phyloP scores from a whole-genome alignment of 2,329 filamentous ascomycete species.

The Cercospora brassicicola region DNA sequence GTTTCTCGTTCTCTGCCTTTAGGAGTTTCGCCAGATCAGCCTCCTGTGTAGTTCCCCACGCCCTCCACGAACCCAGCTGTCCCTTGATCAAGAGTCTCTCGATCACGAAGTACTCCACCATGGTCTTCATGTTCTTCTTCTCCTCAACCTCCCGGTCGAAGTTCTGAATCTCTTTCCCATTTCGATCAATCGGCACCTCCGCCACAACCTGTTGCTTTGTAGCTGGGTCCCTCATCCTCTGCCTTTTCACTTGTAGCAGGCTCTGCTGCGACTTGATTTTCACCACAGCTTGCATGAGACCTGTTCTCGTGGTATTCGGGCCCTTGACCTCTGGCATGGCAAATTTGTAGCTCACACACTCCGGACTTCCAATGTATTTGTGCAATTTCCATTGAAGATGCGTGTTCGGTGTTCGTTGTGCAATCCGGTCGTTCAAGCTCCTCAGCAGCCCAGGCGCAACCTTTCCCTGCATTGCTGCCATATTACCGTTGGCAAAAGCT shows the following conservation, averaged over 20 bases:
- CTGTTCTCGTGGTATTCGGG: slow-evolving; percentile 32
- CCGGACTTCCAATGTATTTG: slow-evolving; percentile 31
- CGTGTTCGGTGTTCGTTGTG: slow-evolving; percentile 40
- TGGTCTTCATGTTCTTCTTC: slow-evolving; percentile 40
- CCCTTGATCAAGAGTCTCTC: slow-evolving; percentile 47
- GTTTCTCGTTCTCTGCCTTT: slow-evolving; percentile 25
- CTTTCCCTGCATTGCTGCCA: slow-evolving; percentile 24
- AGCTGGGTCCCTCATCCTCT: slow-evolving; percentile 22
- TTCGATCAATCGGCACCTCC: slow-evolving; percentile 37
- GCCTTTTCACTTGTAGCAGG: slow-evolving; percentile 29
- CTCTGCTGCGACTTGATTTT: slow-evolving; percentile 33
- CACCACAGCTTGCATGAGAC: slow-evolving; percentile 36
- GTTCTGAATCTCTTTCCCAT: slow-evolving; percentile 38
- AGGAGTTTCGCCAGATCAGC: slow-evolving; percentile 44
- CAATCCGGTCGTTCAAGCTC: slow-evolving; percentile 38
- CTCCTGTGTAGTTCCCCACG: slow-evolving; percentile 52
- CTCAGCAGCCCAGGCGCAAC: slow-evolving; percentile 28
- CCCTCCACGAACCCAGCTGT: slow-evolving; percentile 49
- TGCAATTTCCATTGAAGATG: slow-evolving; percentile 35
- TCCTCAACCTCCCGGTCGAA: slow-evolving; percentile 39
- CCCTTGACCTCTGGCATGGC: slow-evolving; percentile 22
- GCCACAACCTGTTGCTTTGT: slow-evolving; percentile 17
- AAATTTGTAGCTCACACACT: slow-evolving; percentile 31
- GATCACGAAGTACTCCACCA: slow-evolving; percentile 54
- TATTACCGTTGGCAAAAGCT: slow-evolving; percentile 48